Evolutionary conservation across 495 filamentous ascomycete genomes (phyloP).

Genomic region (Opeltia flavorubescens): DNA sequence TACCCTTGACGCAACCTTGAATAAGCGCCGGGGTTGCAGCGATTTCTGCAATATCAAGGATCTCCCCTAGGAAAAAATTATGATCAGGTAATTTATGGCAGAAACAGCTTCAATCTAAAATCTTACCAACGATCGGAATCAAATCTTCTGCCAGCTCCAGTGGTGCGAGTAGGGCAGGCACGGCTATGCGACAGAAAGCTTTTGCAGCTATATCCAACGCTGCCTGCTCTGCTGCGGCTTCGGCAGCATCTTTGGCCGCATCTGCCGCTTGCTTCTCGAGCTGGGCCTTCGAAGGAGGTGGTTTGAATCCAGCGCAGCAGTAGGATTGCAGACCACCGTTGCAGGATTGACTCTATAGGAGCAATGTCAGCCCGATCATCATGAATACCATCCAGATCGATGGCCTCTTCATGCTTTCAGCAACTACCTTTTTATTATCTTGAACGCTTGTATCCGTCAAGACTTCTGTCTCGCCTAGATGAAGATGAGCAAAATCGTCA

Average conservation of each 20-base stretch:
- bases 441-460: conserved; percentile 13
- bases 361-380: too few relatives aligned
- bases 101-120: background rate
- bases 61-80: conserved; percentile 6
- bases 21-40: conserved; percentile 14
- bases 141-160: conserved; percentile 15
- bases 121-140: conserved; percentile 16
- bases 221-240: conserved; percentile 14
- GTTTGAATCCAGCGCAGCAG: conserved; percentile 18
- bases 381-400: too few relatives aligned
- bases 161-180: conserved; percentile 16
- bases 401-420: too few relatives aligned
- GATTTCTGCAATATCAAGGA: conserved; percentile 9
- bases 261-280: conserved; percentile 10
- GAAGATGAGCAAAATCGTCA: too few relatives aligned
- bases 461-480: conserved; percentile 17
- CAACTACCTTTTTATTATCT: conserved; percentile 10
- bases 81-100: background rate
- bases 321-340: conserved; percentile 17
- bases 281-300: conserved; percentile 5
- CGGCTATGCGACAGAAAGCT: conserved; percentile 18
- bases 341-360: conserved; percentile 15
- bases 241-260: conserved; percentile 13
- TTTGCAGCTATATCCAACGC: conserved; percentile 19
- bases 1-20: conserved; percentile 14